Evolutionary conservation across 345 rosid species (phyloP).

Genomic region (Euphorbia lathyris): DNA sequence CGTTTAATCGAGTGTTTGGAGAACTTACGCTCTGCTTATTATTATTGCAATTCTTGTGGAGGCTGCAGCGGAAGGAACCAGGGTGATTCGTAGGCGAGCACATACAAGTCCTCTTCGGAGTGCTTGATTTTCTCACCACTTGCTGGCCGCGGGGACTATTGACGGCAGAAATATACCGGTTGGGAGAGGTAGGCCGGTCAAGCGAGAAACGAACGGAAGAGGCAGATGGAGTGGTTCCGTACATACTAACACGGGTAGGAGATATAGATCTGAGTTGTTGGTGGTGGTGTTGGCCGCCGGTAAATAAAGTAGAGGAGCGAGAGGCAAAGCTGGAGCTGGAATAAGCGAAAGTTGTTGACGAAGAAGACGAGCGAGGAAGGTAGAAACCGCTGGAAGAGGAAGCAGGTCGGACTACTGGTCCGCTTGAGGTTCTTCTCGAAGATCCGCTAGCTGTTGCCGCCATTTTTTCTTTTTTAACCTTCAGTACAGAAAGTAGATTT

Average conservation of each 20-base stretch:
- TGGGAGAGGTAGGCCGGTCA: conserved; percentile 48
- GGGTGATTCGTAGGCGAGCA: conserved; percentile 78
- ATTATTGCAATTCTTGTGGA: conserved; percentile 38
- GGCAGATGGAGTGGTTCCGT: conserved; percentile 25
- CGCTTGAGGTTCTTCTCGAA: conserved; percentile 38
- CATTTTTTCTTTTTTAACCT: conserved; percentile 27
- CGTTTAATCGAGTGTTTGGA: conserved; percentile 44
- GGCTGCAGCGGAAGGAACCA: conserved; percentile 79
- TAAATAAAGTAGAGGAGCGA: conserved; percentile 40
- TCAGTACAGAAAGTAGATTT: not conserved
- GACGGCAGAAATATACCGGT: conserved; percentile 41
- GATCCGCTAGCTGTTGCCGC: conserved; percentile 36
- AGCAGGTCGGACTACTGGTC: conserved; percentile 37
- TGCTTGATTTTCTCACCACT: conserved; percentile 29
- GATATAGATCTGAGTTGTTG: conserved; percentile 39
- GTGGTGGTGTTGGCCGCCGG: not conserved
- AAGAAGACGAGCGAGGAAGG: conserved; percentile 17
- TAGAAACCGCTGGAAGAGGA: conserved; percentile 46
- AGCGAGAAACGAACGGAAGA: conserved; percentile 39
- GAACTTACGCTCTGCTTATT: conserved; percentile 22
- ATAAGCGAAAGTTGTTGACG: conserved; percentile 48
- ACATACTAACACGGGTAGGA: conserved; percentile 46
- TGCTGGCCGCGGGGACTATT: conserved; percentile 25
- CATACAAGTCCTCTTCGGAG: conserved; percentile 50
- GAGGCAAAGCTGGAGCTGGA: conserved; percentile 49